A percentile compares a stretch with the other conserved stretches of the same genome.
These are phyloP conservation scores for Backusella australiensis DNA, from an alignment of 192 early-diverging fungal species.

Conservation along the genomic window DNA sequence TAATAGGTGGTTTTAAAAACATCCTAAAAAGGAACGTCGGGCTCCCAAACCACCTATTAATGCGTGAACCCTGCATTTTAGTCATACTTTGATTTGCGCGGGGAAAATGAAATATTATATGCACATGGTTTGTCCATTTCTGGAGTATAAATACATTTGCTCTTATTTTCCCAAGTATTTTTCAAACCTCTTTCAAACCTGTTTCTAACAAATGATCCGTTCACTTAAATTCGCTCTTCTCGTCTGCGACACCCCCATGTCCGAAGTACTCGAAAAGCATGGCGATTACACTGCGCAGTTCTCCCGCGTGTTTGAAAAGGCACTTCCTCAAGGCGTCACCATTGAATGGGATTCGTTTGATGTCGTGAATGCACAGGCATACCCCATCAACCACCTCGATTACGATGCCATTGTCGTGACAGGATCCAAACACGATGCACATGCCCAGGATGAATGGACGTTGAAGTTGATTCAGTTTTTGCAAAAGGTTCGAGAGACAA, in stretches of 20 bases:
- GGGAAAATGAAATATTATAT: no score
- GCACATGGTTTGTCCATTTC: no score
- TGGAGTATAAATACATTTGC: no score
- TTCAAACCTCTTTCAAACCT: neutral
- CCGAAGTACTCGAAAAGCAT: slow-evolving; percentile 39
- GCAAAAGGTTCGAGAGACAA: slow-evolving; percentile 28
- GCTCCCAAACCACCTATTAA: no score
- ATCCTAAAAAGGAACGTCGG: no score
- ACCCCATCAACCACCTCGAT: slow-evolving; percentile 18
- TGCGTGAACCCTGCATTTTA: no score
- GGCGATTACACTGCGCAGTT: slow-evolving; percentile 49
- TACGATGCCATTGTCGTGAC: slow-evolving; percentile 56
- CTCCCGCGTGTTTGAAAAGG: slow-evolving; percentile 30
- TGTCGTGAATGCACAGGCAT: slow-evolving; percentile 41
- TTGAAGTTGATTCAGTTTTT: slow-evolving; percentile 54
- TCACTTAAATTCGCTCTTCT: slow-evolving; percentile 40
- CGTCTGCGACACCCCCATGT: slow-evolving; percentile 46
- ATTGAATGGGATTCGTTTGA: slow-evolving; percentile 35
- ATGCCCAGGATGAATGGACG: slow-evolving; percentile 70
- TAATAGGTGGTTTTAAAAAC: no score
- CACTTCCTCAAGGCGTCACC: slow-evolving; percentile 15
- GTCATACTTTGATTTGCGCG: no score
- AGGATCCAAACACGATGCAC: slow-evolving; percentile 59
- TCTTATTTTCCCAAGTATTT: neutral
- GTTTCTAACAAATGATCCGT: neutral